These are phyloP conservation scores for Triangularia setosa DNA, from an alignment of 2,329 filamentous ascomycete species.

Conservation along the genomic window DNA sequence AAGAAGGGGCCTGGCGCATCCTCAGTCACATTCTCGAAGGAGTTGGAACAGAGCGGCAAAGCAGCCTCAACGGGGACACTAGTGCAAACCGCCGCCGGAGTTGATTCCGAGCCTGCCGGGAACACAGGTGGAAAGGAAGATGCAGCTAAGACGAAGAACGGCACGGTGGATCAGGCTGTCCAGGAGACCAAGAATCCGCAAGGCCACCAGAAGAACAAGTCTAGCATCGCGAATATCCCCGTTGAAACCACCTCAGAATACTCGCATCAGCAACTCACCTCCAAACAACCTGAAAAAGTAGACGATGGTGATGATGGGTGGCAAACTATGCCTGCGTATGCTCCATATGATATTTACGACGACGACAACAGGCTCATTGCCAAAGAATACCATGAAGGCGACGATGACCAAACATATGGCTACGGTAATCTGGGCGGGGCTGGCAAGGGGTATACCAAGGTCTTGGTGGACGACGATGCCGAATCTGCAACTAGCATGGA, in stretches of 20 bases:
- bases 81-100: background rate
- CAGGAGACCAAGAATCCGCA: slow-evolving; percentile 22
- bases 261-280: slow-evolving; percentile 78
- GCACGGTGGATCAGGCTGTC: slow-evolving; percentile 22
- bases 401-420: slow-evolving; percentile 63
- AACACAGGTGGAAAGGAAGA: slow-evolving; percentile 3
- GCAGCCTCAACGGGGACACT: background rate
- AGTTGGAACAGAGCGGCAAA: background rate
- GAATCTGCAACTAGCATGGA: slow-evolving; percentile 94
- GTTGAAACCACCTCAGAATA: slow-evolving; percentile 65
- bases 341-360: slow-evolving; percentile 91
- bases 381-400: slow-evolving; percentile 67
- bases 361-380: slow-evolving; percentile 87
- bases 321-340: slow-evolving; percentile 93
- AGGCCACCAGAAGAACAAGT: slow-evolving; percentile 34
- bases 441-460: slow-evolving; percentile 90
- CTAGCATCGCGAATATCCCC: slow-evolving; percentile 31
- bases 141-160: slow-evolving; percentile 18
- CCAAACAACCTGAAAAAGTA: slow-evolving; percentile 45
- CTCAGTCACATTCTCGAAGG: background rate
- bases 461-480: slow-evolving; percentile 92
- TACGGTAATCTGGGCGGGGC: slow-evolving; percentile 82
- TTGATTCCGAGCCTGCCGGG: background rate
- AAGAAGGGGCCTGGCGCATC: background rate
- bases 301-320: slow-evolving; percentile 67